Base-by-base conservation (phyloP, 2,329 filamentous ascomycete genomes). In the Cladosporium colombiae region DNA sequence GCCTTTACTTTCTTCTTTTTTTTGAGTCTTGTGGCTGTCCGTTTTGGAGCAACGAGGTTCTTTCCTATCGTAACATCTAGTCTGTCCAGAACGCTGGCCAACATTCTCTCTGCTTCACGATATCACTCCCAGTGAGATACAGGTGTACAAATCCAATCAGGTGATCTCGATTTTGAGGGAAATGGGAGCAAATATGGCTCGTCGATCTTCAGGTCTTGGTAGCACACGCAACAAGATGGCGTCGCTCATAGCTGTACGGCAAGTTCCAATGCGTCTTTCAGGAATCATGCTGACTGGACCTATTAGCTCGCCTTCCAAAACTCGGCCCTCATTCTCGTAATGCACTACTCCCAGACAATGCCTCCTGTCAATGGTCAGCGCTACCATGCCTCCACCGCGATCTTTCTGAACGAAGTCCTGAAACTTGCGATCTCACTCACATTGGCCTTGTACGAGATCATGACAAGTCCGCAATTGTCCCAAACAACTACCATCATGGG, bases 321-420 rank as follows among this genome's bases (percentile, higher is more conserved):
- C 76, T 92, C 90, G 8, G 89, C 88, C 29, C 83, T 93, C 67
- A 92, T 92, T 67, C 81, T 94, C 70, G 88, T 97, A 65, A 91
- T 97, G 85, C 94, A 97, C 81, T 97, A 98, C 79, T 97, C 93
- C 33, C 88, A 93, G 70, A 88, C 96, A 67, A 97, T 97, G 93
- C 91, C 93, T n/a, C 85, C 89, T 11, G 83, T 86, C 11, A 88
- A 89, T 76, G 91, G 92, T 70, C 91, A 93, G 75, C 89, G 93
- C 76, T 98, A 97, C 79, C 92, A 95, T 72, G 89, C 94, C 46
- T 97, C 93, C 50, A 98, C 95, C 11, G 93, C 94, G 52, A 92
- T 99, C 64, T 92, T 98, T 76, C 84, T 98, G 69, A 95, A 93
- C 78, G 95, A 99, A 80, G 85, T 97, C 56, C 86, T 97, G 73